These are phyloP conservation scores for Chaetomiaceae sp. DNA, from an alignment of 2,329 filamentous ascomycete genomes.

Conservation along the genomic window DNA sequence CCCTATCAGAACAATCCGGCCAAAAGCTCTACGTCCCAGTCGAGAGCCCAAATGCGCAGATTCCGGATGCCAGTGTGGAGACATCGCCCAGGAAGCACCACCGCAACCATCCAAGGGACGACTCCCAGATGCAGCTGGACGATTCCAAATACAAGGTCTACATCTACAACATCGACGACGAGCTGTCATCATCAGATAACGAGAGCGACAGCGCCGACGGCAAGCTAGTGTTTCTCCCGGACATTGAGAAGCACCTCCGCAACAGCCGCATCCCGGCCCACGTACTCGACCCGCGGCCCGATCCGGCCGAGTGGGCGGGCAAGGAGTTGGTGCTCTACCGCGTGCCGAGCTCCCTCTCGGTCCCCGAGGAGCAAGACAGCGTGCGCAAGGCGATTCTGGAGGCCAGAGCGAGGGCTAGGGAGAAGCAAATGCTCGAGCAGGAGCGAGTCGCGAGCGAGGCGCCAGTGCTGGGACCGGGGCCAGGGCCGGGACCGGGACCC, in stretches of 20 bases:
- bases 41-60: conserved; percentile 39
- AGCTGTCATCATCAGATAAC: conserved; percentile 61
- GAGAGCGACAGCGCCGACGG: conserved; percentile 24
- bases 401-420: conserved; percentile 62
- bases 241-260: conserved; percentile 76
- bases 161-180: conserved; percentile 84
- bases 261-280: conserved; percentile 64
- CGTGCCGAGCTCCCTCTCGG: conserved; percentile 69
- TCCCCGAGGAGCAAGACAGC: conserved; percentile 69
- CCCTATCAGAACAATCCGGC: conserved; percentile 52
- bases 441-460: conserved; percentile 14
- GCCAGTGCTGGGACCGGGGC: not conserved
- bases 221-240: conserved; percentile 72
- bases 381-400: conserved; percentile 83
- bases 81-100: conserved; percentile 22
- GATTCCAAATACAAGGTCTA: conserved; percentile 83
- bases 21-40: conserved; percentile 63
- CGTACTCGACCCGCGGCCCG: conserved; percentile 56
- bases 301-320: conserved; percentile 46
- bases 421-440: conserved; percentile 46
- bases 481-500: conserved; percentile 2
- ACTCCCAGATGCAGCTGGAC: conserved; percentile 72
- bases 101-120: conserved; percentile 35
- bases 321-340: conserved; percentile 81
- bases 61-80: conserved; percentile 20